A percentile compares a stretch with the other conserved stretches of the same genome.
Evolutionary conservation across 139 green algal genomes (phyloP).

Genomic region (Ostreobium quekettii): DNA sequence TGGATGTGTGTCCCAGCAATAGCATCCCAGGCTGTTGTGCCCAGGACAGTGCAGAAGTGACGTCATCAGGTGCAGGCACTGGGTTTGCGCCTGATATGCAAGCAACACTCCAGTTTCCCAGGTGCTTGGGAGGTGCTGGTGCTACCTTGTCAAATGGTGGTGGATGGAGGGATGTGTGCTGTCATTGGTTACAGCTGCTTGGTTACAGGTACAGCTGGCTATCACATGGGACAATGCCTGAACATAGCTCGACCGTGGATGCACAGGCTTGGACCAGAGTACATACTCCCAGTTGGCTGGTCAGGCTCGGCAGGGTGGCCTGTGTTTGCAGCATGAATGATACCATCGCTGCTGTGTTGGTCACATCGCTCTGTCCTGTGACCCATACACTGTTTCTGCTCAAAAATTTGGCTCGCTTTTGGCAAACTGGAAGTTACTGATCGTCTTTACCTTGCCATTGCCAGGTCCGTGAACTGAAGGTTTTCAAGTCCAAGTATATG

Average conservation of each 20-base stretch:
- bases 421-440: not conserved
- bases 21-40: too few species aligned
- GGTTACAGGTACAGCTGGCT: not conserved
- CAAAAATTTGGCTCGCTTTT: not conserved
- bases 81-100: too few species aligned
- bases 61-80: too few species aligned
- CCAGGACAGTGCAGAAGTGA: too few species aligned
- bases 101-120: too few species aligned
- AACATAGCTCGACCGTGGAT: not conserved
- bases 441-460: not conserved
- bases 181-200: not conserved
- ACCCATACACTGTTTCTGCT: not conserved
- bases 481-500: constrained; percentile 12
- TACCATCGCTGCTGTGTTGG: not conserved
- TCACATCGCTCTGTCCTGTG: not conserved
- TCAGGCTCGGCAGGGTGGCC: not conserved
- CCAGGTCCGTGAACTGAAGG: constrained; percentile 10
- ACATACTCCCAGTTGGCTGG: not conserved
- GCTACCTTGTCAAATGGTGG: constrained; percentile 14
- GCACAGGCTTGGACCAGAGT: not conserved
- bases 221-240: not conserved
- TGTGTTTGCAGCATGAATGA: not conserved
- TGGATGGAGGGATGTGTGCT: not conserved
- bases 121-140: too few species aligned
- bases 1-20: too few species aligned